These are phyloP conservation scores for Daldinia concentrica DNA, from an alignment of 495 filamentous ascomycete species.

Conservation along the genomic window DNA sequence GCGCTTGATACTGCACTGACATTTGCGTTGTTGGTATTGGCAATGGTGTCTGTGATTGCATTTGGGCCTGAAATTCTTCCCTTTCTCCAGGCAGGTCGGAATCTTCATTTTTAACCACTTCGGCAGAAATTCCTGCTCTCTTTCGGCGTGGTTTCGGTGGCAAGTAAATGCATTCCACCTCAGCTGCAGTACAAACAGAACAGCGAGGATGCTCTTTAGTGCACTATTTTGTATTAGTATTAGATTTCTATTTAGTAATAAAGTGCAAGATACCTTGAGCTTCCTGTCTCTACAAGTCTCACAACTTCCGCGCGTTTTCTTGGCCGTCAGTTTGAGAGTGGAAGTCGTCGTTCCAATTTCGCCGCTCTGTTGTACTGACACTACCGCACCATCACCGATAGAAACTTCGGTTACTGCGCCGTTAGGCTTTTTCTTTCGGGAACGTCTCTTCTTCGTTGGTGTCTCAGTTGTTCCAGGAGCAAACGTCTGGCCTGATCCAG, in stretches of 20 bases:
- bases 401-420: conserved; percentile 14
- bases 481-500: conserved; percentile 5
- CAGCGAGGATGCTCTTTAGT: conserved; percentile 53
- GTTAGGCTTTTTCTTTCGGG: conserved; percentile 46
- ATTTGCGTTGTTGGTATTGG: conserved; percentile 7
- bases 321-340: conserved; percentile 27
- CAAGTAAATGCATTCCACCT: conserved; percentile 49
- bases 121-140: conserved; percentile 30
- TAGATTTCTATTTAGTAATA: background rate
- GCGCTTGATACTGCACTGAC: conserved; percentile 3
- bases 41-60: background rate
- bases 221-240: conserved; percentile 47
- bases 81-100: conserved; percentile 28
- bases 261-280: conserved; percentile 30
- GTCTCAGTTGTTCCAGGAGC: conserved; percentile 21
- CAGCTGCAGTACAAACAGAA: conserved; percentile 46
- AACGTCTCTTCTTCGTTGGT: conserved; percentile 42
- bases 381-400: conserved; percentile 27
- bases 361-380: conserved; percentile 28
- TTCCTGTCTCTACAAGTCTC: conserved; percentile 50
- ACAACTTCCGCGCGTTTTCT: conserved; percentile 51
- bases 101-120: conserved; percentile 30
- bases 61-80: conserved; percentile 12
- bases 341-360: conserved; percentile 43
- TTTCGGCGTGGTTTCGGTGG: conserved; percentile 43